phyloP scores from a whole-genome alignment of 2,329 filamentous ascomycete species.

The Eurotiales sp. region DNA sequence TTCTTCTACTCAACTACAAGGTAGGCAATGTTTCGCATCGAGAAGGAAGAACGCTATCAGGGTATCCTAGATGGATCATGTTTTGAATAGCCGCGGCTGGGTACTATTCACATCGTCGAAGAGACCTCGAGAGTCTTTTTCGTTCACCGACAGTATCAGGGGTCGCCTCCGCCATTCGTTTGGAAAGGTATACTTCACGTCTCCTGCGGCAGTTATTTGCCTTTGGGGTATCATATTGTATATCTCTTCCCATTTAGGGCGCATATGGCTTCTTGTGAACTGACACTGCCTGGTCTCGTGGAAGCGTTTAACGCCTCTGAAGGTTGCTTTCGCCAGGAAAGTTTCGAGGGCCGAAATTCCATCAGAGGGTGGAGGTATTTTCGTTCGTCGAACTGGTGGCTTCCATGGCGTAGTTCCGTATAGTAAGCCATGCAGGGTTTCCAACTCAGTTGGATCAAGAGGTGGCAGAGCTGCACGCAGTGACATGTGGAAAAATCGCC shows the following conservation, averaged over 20 bases:
- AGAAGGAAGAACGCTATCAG: too few species aligned
- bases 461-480: conserved; percentile 35
- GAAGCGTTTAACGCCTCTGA: conserved; percentile 29
- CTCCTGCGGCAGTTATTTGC: conserved; percentile 22
- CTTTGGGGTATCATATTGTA: conserved; percentile 30
- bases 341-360: conserved; percentile 17
- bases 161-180: background rate
- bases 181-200: conserved; percentile 29
- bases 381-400: conserved; percentile 2
- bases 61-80: too few species aligned
- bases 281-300: conserved; percentile 36
- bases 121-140: conserved; percentile 3
- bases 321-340: conserved; percentile 34
- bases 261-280: conserved; percentile 38
- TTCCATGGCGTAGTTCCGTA: conserved; percentile 31
- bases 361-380: background rate
- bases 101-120: conserved; percentile 5
- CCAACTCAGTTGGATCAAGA: conserved; percentile 34
- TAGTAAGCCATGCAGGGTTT: conserved; percentile 31
- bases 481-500: conserved; percentile 34
- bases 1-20: too few species aligned
- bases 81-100: too few species aligned
- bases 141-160: conserved; percentile 2
- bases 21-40: too few species aligned
- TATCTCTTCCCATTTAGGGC: conserved; percentile 34